Evolutionary conservation across 768 basidiomycete genomes (phyloP), one percentile per base, ranked within the genome.

Genomic region (Dictyophora rubrovolvata): DNA sequence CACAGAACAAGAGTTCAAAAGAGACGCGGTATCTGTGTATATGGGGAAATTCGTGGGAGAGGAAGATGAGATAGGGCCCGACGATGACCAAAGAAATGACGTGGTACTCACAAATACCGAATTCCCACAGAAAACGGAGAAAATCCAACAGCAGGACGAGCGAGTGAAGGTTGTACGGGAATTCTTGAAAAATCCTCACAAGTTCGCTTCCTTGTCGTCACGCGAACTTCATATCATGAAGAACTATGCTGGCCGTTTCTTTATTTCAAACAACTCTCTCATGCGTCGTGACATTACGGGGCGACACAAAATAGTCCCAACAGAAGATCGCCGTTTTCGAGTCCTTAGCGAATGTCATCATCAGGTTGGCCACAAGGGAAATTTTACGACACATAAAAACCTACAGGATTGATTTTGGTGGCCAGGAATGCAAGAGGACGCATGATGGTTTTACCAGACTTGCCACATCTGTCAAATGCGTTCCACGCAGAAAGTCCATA

Each of bases 391-490:
- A 10, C 21, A 23, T 35, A 23, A 36, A 0, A 18, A 17, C 1
- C 7, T 73, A 0, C 16, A 36, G 0, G 56, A 67, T 5, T 48
- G 55, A 0, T 68, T 66, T 35, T 70, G 67, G 64, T 70, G 69
- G 69, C 68, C 68, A 0, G 52, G 50, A 1, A 36, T 69, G 12
- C 54, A 54, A 1, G 49, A 54, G 0, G 64, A 70, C 49, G 57
- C 64, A 6, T 28, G 17, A 3, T 63, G 65, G 61, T 65, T 61
- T 53, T 46, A 67, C 0, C 10, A 52, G 2, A 66, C 71, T 0
- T 77, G 77, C 56, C 72, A 76, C 48, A 53, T 64, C 5, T 78
- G 77, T 54, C 77, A 78, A 50, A 53, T 64, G 0, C 59, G 66
- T 0, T 64, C 66, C 0, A 60, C 62, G 0, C 8, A 53, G 0